Evolutionary conservation across 257 asterid genomes (phyloP), one percentile per base, ranked within the genome.

Genomic region (Linderniella brevidens): DNA sequence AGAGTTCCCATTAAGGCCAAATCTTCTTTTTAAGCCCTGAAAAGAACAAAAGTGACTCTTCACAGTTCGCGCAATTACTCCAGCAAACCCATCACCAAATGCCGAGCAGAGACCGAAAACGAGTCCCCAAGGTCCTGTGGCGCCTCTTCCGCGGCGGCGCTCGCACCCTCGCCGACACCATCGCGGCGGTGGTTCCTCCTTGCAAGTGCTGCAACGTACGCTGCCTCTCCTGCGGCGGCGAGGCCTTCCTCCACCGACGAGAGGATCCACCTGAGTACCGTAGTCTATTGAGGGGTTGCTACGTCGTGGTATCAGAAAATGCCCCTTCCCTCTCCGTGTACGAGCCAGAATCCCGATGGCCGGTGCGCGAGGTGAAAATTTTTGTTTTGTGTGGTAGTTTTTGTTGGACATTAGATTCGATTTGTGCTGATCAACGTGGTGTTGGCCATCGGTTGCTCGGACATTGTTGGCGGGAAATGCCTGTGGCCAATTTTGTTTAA

Each of bases 71-170:
- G 32, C 32, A 25, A 25, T 25, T 25, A 25, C 32, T 25, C 32
- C 32, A 25, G 32, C 3, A 25, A 25, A 25, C 3, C 6, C 32
- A 25, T 25, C 51, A 8, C 15, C 50, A 20, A 3, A 53, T 59
- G 10, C 78, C 70, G 90, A 64, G 64, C 13, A 76, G 51, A 65
- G 73, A 69, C 61, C 69, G 55, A 17, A 54, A 48, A 49, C 58
- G 74, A 56, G 83, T 76, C 41, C 97, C 95, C 13, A 74, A 68
- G 60, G 73, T 76, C 25, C 67, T 83, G 10, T 87, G 88, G 92
- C 63, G 75, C 37, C 42, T 76, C 17, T 87, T 80, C 74, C 63
- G 55, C 44, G 35, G 66, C 58, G 75, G 85, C 9, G 95, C 92
- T 8, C 78, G 81, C 40, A 58, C 93, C 17, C 81, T 87, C 3